phyloP scores from a whole-genome alignment of 805 yeast genomes.

The Ogataea henricii region DNA sequence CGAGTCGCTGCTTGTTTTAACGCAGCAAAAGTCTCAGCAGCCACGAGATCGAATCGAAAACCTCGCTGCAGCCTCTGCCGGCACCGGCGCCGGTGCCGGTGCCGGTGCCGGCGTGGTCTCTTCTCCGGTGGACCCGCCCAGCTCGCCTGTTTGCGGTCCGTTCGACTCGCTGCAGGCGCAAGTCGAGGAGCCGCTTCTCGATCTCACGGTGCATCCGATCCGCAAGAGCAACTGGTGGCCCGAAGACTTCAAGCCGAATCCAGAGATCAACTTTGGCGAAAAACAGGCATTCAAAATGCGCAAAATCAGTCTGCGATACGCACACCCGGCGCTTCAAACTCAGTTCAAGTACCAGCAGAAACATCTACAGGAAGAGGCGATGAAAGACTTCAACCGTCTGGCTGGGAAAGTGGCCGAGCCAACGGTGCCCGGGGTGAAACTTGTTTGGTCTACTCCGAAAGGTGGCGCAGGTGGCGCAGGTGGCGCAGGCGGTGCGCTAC shows the following conservation, averaged over 20 bases:
- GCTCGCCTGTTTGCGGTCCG: conserved; percentile 3
- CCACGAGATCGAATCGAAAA: conserved; percentile 14
- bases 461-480: background rate
- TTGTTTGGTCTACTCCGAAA: conserved; percentile 16
- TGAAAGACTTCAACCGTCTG: conserved; percentile 27
- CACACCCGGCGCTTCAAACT: conserved; percentile 27
- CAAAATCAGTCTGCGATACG: conserved; percentile 18
- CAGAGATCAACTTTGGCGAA: conserved; percentile 24
- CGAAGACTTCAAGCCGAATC: conserved; percentile 39
- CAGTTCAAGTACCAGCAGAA: conserved; percentile 26
- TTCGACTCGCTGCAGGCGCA: background rate
- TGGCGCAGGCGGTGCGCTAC: conserved; percentile 3
- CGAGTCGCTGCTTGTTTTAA: conserved; percentile 10
- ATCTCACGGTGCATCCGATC: conserved; percentile 31
- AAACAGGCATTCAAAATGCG: conserved; percentile 25
- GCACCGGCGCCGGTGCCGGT: background rate
- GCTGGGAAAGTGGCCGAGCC: conserved; percentile 18
- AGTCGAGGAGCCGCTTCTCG: conserved; percentile 13
- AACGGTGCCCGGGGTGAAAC: conserved; percentile 15
- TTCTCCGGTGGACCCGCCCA: conserved; percentile 4
- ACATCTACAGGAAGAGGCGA: conserved; percentile 23
- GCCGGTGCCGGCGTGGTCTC: background rate
- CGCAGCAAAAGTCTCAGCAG: conserved; percentile 13
- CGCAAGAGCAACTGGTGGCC: conserved; percentile 36
- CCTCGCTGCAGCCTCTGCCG: conserved; percentile 3